A percentile compares a stretch with the other conserved stretches of the same genome.
phyloP scores from a whole-genome alignment of 2,329 filamentous ascomycete genomes.

The Didymella sp. region DNA sequence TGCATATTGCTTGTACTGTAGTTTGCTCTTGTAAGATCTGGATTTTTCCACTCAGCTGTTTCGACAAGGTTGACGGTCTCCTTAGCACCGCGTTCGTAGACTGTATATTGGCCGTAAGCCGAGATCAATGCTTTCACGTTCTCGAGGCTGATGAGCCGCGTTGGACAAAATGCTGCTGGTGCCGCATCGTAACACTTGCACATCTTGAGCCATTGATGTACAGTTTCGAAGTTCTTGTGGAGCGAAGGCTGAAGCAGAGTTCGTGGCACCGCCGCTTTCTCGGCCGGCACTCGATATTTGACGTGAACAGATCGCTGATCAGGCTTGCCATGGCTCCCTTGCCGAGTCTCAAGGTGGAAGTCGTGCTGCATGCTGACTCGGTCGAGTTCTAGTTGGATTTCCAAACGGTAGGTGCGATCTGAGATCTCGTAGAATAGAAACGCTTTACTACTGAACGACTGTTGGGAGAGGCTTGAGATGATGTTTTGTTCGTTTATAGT shows the following conservation, averaged over 20 bases:
- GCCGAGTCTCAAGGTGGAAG: not conserved
- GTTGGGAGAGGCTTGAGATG: not conserved
- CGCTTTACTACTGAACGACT: not conserved
- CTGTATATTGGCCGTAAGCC: not conserved
- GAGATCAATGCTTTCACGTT: not conserved
- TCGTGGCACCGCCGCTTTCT: not conserved
- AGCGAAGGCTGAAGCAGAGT: not conserved
- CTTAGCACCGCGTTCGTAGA: not conserved
- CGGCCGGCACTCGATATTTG: not conserved
- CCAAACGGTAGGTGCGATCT: not conserved
- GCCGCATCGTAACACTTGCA: not conserved
- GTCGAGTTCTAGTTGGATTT: not conserved
- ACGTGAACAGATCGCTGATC: not conserved
- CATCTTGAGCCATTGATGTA: not conserved
- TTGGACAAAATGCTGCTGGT: not conserved
- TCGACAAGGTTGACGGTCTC: not conserved
- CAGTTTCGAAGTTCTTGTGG: not conserved
- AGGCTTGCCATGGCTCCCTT: not conserved
- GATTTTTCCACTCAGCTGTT: not conserved
- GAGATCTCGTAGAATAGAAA: not conserved
- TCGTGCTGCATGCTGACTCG: not conserved
- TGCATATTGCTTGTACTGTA: too few species aligned
- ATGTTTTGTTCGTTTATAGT: not conserved
- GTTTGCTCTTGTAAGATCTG: too few species aligned
- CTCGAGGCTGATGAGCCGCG: not conserved